A percentile compares a stretch with the other conserved stretches of the same genome.
These are phyloP conservation scores for Aspergillus alliaceus DNA, from an alignment of 2,329 filamentous ascomycete genomes.

Conservation along the genomic window DNA sequence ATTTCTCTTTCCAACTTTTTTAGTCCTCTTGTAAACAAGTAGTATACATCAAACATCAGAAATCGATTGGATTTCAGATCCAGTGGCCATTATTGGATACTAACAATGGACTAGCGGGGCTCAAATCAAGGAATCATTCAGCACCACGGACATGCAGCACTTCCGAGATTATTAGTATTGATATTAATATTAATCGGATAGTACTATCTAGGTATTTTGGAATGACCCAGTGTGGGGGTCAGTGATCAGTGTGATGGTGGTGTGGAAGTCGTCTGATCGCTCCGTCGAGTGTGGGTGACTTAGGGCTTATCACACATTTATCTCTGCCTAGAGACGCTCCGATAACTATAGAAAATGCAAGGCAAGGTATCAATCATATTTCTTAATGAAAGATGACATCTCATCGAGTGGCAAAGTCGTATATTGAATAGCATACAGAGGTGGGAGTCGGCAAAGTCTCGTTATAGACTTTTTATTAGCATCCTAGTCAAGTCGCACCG, in stretches of 20 bases:
- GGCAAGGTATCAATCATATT: background rate
- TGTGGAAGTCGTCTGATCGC: constrained; percentile 12
- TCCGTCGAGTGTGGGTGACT: background rate
- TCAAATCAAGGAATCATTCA: background rate
- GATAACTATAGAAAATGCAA: background rate
- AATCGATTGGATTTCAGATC: background rate
- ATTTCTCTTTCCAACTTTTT: too few species aligned
- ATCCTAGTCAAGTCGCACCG: constrained; percentile 2
- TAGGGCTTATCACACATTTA: background rate
- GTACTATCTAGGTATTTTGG: background rate
- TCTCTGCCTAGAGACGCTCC: background rate
- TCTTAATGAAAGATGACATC: background rate
- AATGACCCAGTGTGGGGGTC: background rate
- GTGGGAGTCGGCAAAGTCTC: too few species aligned
- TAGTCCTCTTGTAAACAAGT: too few species aligned
- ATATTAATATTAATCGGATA: too few species aligned
- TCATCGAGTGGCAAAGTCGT: background rate
- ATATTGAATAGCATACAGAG: background rate
- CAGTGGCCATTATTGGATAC: constrained; percentile 1
- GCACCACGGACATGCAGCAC: background rate
- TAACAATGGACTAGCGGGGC: background rate
- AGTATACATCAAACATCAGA: background rate
- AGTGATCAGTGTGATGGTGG: constrained; percentile 6
- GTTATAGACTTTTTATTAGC: too few species aligned
- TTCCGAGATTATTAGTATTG: background rate